Percentiles rank a stretch among this genome's conserved stretches.
phyloP scores from a whole-genome alignment of 805 yeast species.

The Isabelozyma pseudorhagii region DNA sequence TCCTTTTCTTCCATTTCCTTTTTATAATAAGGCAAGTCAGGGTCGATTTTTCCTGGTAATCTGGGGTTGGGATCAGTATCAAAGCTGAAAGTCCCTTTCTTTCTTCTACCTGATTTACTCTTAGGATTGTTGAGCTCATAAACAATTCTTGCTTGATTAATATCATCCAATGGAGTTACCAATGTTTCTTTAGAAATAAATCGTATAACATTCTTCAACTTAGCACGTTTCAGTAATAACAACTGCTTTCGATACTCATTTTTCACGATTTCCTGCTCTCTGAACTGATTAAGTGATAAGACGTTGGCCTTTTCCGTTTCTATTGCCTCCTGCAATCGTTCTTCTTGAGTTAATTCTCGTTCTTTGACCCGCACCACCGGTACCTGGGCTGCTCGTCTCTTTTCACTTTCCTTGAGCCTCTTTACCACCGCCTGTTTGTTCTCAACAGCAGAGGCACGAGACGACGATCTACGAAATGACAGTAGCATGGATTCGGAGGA shows the following conservation, averaged over 20 bases:
- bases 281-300: slow-evolving; percentile 68
- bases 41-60: slow-evolving; percentile 32
- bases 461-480: slow-evolving; percentile 63
- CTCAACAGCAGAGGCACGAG: slow-evolving; percentile 73
- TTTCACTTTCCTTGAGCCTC: slow-evolving; percentile 66
- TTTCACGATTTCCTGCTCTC: slow-evolving; percentile 80
- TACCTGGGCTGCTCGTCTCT: slow-evolving; percentile 47
- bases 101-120: slow-evolving; percentile 45
- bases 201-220: slow-evolving; percentile 58
- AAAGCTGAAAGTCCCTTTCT: slow-evolving; percentile 22
- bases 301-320: slow-evolving; percentile 80
- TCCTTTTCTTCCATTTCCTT: slow-evolving; percentile 21
- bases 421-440: slow-evolving; percentile 75
- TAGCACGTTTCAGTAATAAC: slow-evolving; percentile 61
- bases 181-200: slow-evolving; percentile 44
- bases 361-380: slow-evolving; percentile 40
- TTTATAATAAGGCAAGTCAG: slow-evolving; percentile 22
- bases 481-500: slow-evolving; percentile 50
- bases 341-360: slow-evolving; percentile 64
- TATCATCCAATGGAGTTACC: slow-evolving; percentile 64
- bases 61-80: slow-evolving; percentile 23
- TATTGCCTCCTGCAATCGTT: slow-evolving; percentile 75
- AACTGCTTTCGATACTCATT: slow-evolving; percentile 75
- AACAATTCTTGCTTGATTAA: slow-evolving; percentile 43
- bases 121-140: slow-evolving; percentile 37